Conservation (phyloP, 2,329 filamentous ascomycete species). For the Fusarium temperatum region DNA sequence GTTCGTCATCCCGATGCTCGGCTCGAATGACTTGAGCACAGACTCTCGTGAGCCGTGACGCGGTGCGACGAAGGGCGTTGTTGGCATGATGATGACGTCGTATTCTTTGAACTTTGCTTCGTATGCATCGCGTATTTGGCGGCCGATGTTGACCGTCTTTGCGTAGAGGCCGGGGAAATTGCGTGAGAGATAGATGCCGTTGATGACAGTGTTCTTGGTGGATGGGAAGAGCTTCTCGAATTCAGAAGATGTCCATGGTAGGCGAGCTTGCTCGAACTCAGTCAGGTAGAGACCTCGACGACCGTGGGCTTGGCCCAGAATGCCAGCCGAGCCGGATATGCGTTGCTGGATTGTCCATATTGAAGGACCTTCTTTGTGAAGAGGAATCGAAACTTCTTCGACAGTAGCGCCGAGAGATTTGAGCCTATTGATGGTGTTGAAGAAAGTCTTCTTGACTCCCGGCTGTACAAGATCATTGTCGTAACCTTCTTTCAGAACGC, state of each 20-base stretch:
- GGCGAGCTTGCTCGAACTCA: constrained; percentile 59
- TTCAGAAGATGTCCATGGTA: constrained; percentile 56
- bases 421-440: constrained; percentile 53
- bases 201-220: constrained; percentile 64
- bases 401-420: constrained; percentile 58
- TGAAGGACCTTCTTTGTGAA: constrained; percentile 56
- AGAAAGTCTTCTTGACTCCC: constrained; percentile 52
- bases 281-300: constrained; percentile 59
- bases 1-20: constrained; percentile 61
- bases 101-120: constrained; percentile 51
- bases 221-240: constrained; percentile 62
- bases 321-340: constrained; percentile 53
- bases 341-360: constrained; percentile 62
- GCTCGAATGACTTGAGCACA: constrained; percentile 56
- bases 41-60: constrained; percentile 51
- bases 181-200: constrained; percentile 57
- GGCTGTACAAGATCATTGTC: constrained; percentile 50
- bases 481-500: constrained; percentile 57
- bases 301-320: constrained; percentile 56
- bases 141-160: constrained; percentile 59
- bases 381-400: constrained; percentile 60
- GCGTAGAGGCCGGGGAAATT: constrained; percentile 56
- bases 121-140: constrained; percentile 58
- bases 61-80: constrained; percentile 57
- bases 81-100: constrained; percentile 59